Evolutionary conservation across 176 grass and related monocot species (phyloP).

Genomic region (Bromus sterilis): DNA sequence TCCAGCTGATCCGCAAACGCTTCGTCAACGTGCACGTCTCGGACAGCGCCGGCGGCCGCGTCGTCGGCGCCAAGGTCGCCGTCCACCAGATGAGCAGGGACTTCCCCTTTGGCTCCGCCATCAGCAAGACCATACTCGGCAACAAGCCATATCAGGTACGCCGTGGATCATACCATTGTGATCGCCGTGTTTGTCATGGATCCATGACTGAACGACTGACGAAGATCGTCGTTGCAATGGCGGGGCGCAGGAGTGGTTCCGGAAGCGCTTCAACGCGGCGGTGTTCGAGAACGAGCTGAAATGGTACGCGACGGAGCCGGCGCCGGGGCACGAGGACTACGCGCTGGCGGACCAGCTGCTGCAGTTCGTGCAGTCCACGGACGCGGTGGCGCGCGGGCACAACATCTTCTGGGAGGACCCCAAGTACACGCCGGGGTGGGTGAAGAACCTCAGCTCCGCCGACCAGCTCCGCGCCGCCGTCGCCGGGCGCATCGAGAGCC

Average conservation of each 20-base stretch:
- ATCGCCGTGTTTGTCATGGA: too few relatives aligned
- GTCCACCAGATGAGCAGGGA: conserved; percentile 55
- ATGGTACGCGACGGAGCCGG: conserved; percentile 88
- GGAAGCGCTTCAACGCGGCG: conserved; percentile 60
- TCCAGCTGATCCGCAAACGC: conserved; percentile 55
- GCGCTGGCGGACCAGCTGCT: conserved; percentile 46
- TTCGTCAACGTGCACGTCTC: conserved; percentile 54
- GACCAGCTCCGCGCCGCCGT: conserved; percentile 52
- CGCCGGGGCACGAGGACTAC: conserved; percentile 60
- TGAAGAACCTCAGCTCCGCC: conserved; percentile 56
- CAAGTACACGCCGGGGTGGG: conserved; percentile 59
- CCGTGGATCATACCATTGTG: neutral
- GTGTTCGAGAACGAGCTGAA: conserved; percentile 98
- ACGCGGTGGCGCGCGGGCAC: conserved; percentile 65
- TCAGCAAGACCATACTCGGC: conserved; percentile 43
- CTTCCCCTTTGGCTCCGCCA: conserved; percentile 76
- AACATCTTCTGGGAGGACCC: conserved; percentile 99
- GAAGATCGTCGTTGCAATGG: neutral
- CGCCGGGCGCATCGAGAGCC: conserved; percentile 50
- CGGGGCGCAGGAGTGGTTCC: conserved; percentile 65
- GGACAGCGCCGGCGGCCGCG: conserved; percentile 32
- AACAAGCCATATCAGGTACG: conserved; percentile 53
- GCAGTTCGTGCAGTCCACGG: conserved; percentile 45
- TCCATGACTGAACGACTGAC: neutral
- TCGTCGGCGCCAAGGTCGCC: conserved; percentile 33